A percentile compares a stretch with the other conserved stretches of the same genome.
Evolutionary conservation across 2,329 filamentous ascomycete species (phyloP).

Genomic region (Pestalotiopsis sp.): DNA sequence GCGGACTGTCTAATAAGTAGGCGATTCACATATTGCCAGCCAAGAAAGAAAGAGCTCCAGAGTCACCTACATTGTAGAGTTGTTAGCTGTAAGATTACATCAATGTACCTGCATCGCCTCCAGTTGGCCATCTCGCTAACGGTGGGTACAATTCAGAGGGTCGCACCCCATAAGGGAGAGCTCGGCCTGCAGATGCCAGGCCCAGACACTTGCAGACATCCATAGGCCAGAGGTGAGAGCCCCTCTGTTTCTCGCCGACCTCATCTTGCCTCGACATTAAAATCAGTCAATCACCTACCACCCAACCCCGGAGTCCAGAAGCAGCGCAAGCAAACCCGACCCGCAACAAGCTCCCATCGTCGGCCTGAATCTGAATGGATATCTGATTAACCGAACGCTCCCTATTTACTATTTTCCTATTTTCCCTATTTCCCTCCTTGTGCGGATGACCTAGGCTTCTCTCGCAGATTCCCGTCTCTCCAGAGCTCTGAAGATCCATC

Average conservation of each 20-base stretch:
- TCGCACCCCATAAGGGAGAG: neutral
- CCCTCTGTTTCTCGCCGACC: neutral
- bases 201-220: neutral
- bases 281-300: neutral
- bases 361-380: neutral
- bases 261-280: neutral
- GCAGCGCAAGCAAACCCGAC: neutral
- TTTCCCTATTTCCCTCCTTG: neutral
- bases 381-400: neutral
- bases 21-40: neutral
- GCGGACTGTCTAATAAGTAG: neutral
- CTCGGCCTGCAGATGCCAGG: neutral
- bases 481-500: neutral
- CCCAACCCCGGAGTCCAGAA: neutral
- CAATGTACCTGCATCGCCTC: neutral
- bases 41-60: neutral
- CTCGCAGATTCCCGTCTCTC: neutral
- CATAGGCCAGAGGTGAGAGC: neutral
- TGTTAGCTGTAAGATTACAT: neutral
- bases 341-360: neutral
- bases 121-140: neutral
- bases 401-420: neutral
- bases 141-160: neutral
- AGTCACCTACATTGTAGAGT: neutral
- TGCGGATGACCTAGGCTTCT: neutral